Evolutionary conservation across 768 basidiomycete genomes (phyloP), one percentile per base, ranked within the genome.

Genomic region (Pleurotus giganteus): DNA sequence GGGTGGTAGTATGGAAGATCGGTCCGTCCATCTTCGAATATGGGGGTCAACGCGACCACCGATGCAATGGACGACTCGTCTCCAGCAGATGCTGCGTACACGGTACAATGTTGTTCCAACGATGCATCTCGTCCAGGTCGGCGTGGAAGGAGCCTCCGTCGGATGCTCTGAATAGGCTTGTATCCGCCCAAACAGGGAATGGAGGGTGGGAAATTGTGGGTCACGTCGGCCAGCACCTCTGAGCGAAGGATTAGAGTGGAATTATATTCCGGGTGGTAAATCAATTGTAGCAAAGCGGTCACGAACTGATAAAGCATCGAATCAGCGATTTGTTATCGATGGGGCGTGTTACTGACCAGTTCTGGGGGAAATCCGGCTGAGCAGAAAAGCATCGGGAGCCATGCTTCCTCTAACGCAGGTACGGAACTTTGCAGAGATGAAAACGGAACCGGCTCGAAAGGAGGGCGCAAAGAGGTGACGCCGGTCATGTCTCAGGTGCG

Each of bases 211-310:
- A 77, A 67, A 28, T 71, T 62, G 4, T 61, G 60, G 5, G 60
- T 66, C 21, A 66, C 60, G 42, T 84, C 78, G 4, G 66, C 65
- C 17, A 89, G 46, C 2, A 79, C 80, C 34, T 96, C 91, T 0
- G 94, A 89, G 1, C 95, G 83, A 15, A 98, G 73, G 54, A 98
- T 96, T 24, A 96, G 79, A 0, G 91, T 89, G 0, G 92, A 93
- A 65, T 95, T 96, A 66, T 92, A 91, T 64, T 98, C 95, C 4
- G 95, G 95, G 64, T 96, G 93, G 32, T 89, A 80, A 5, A 94
- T 75, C 15, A 96, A 74, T 58, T 91, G 88, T 23, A 79, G 80
- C 28, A 88, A 67, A 0, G 89, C 90, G 1, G 67, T 64, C 59
- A 88, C 82, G 64, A 97, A 97, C 91, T 94, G 58, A 15, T 59